Evolutionary conservation across 352 stramenopile species (phyloP), one percentile per base, ranked within the genome.

Genomic region (Globisporangium solare): DNA sequence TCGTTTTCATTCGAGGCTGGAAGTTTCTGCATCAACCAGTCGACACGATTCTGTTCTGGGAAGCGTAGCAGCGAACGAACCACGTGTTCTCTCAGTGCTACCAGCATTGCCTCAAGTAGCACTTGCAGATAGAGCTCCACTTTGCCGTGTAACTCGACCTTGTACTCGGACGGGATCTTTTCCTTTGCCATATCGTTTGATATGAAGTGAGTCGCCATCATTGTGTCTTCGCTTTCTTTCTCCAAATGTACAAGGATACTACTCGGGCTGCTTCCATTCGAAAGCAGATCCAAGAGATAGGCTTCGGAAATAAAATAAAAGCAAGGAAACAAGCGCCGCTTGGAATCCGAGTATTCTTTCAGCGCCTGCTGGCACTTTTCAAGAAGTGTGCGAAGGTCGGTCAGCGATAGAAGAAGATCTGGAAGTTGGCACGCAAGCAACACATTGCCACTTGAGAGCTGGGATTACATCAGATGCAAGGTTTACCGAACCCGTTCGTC

Each of bases 301-400:
- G 90, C 82, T 63, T 97, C 93, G 0, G 89, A 97, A n/a, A 97
- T 89, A 56, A 98, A 98, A 67, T 98, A 98, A 54, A 98, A 98
- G 0, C 94, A 79, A 6, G 94, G 94, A 46, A 98, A 98, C 37
- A 96, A 68, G 0, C 89, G 73, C 1, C 93, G 77, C 54, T 97
- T 96, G 1, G 88, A 87, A 52, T 98, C 94, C n/a, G 98, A 67
- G 62, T 97, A 98, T 60, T 98, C 92, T 51, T 92, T 95, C 17
- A 98, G 70, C 1, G 84, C 91, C 68, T 97, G 96, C 45, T 98
- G 96, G 58, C 94, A 98, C 37, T 87, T 76, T 24, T 98, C 93
- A 3, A 98, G 72, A 27, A 83, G 74, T 22, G 72, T 56, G 1
- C 81, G 71, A 6, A 98, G 72, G 45, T 88, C 74, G 46, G 86